phyloP scores from a whole-genome alignment of 495 filamentous ascomycete species.

The Cryomyces minteri region DNA sequence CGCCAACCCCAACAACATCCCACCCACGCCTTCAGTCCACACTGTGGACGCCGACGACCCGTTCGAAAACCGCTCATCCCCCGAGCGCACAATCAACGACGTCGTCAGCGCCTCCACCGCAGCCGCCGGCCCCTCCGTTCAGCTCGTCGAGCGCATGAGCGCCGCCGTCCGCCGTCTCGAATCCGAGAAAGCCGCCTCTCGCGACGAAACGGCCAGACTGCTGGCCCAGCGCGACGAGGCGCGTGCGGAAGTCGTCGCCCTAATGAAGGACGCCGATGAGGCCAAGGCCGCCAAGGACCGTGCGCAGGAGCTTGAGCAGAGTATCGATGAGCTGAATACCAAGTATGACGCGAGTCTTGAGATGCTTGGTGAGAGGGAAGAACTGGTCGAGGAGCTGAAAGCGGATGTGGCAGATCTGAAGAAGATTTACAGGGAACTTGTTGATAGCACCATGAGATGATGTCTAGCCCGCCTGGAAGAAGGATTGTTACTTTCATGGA shows the following conservation, averaged over 20 bases:
- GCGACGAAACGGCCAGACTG: constrained; percentile 69
- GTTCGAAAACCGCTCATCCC: constrained; percentile 45
- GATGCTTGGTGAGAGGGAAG: constrained; percentile 93
- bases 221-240: constrained; percentile 75
- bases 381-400: constrained; percentile 75
- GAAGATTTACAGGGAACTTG: constrained; percentile 82
- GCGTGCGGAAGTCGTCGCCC: constrained; percentile 66
- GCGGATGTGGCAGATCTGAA: constrained; percentile 86
- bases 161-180: constrained; percentile 80
- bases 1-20: neutral
- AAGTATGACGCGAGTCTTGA: constrained; percentile 83
- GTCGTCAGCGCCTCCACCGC: constrained; percentile 78
- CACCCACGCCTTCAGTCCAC: constrained; percentile 33
- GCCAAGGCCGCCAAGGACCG: constrained; percentile 39
- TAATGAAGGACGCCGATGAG: constrained; percentile 72
- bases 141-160: constrained; percentile 92
- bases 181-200: constrained; percentile 67
- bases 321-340: constrained; percentile 41
- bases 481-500: too few species aligned
- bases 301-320: constrained; percentile 45
- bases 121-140: constrained; percentile 80
- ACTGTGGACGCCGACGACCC: constrained; percentile 47
- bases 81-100: constrained; percentile 62
- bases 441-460: constrained; percentile 26
- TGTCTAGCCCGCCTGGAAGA: too few species aligned